Base-by-base conservation (phyloP, 352 stramenopile species). In the Phytophthora idaei region DNA sequence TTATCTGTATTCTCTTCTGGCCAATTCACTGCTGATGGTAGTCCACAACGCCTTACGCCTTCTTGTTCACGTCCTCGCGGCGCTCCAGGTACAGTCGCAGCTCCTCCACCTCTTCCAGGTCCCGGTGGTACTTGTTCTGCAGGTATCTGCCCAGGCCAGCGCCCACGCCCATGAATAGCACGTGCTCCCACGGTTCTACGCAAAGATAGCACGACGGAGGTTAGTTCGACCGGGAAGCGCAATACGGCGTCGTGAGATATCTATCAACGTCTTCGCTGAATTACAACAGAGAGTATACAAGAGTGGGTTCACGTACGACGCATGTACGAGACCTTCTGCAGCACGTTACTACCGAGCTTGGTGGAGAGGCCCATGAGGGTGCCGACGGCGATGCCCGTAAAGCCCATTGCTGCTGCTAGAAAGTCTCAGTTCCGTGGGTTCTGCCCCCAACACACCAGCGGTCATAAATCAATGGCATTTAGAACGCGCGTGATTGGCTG, bases 271-370 rank as follows among this genome's bases (percentile, higher is more conserved):
- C 10, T 46, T 57, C 17, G 32, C 32, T 57, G 21, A 32, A 25
- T 29, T 3, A 36, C 17, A 4, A 15, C 41, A 6, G 45, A 53
- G 5, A 57, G 17, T 70, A 54, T 50, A 28, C 15, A 27, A 32
- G 1, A 28, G 15, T 15, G 27, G 9, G n/a, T 17, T 32, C 9
- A 90, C 86, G 67, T 89, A 94, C 86, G 84, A 29, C 86, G 80
- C 84, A 92, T 93, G 62, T 89, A 86, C 44, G 87, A 85, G 44
- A 93, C 78, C 69, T 94, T 94, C 76, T 90, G 83, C 61, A 94
- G 77, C 50, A 80, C 76, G 67, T 94, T 94, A 73, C 81, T 91
- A 65, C 85, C 83, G 48, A 94, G 55, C 72, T 94, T 94, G 64
- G 87, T 94, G 65, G 85, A 86, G 61, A 94, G 72, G 53, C 87